Conservation (phyloP, 2,329 filamentous ascomycete species). For the Pseudogymnoascus sp. region DNA sequence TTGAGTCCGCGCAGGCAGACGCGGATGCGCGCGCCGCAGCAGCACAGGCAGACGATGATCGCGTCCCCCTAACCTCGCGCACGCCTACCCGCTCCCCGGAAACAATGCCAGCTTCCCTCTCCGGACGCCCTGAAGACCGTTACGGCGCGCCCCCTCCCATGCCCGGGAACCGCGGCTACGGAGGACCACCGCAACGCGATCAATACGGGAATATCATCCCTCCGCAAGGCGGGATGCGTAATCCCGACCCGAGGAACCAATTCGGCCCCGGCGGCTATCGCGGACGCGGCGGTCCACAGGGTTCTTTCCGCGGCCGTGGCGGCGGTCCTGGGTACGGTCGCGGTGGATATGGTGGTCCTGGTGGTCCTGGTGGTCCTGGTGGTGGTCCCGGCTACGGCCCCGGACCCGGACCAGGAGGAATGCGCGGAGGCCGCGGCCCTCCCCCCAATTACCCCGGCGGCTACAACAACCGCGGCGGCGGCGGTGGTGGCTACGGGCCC, state of each 20-base stretch:
- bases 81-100: slow-evolving; percentile 38
- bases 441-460: slow-evolving; percentile 32
- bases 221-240: slow-evolving; percentile 36
- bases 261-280: slow-evolving; percentile 16
- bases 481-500: not conserved
- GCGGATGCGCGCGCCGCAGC: slow-evolving; percentile 49
- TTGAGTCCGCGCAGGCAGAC: slow-evolving; percentile 37
- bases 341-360: slow-evolving; percentile 39
- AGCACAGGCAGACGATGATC: slow-evolving; percentile 56
- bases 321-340: slow-evolving; percentile 46
- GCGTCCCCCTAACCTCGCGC: slow-evolving; percentile 59
- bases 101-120: not conserved
- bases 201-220: slow-evolving; percentile 52
- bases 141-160: not conserved
- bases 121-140: not conserved
- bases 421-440: slow-evolving; percentile 32
- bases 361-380: slow-evolving; percentile 35
- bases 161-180: not conserved
- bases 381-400: slow-evolving; percentile 34
- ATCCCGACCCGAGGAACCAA: slow-evolving; percentile 32
- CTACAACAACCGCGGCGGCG: slow-evolving; percentile 10
- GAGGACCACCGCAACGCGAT: slow-evolving; percentile 40
- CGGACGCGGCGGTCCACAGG: slow-evolving; percentile 17
- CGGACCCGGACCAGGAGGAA: slow-evolving; percentile 25
- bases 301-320: slow-evolving; percentile 31